Evolutionary conservation across 805 yeast species (phyloP).

Genomic region (Candida incommunis): DNA sequence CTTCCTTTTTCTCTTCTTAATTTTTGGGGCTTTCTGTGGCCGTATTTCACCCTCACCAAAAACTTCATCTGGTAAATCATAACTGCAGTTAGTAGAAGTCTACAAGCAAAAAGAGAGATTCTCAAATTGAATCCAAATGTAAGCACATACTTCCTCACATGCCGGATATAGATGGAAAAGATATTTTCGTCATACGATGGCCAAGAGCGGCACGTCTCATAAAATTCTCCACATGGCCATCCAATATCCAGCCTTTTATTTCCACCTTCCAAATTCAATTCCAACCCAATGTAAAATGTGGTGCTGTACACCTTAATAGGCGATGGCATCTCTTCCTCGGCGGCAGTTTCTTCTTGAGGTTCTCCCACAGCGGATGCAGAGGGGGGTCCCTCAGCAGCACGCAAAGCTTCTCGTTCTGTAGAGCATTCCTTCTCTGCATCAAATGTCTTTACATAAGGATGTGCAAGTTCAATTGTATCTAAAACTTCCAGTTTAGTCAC

Average conservation of each 20-base stretch:
- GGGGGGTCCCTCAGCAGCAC: constrained; percentile 47
- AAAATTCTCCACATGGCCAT: constrained; percentile 82
- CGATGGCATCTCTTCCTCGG: constrained; percentile 14
- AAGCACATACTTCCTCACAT: constrained; percentile 39
- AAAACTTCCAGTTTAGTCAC: constrained; percentile 73
- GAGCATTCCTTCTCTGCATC: constrained; percentile 36
- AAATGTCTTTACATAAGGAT: constrained; percentile 76
- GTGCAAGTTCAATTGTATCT: constrained; percentile 69
- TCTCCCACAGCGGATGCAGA: constrained; percentile 21
- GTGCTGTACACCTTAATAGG: constrained; percentile 41
- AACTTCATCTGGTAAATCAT: constrained; percentile 76
- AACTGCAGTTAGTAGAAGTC: constrained; percentile 9
- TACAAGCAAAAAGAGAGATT: neutral
- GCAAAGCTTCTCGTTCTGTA: constrained; percentile 40
- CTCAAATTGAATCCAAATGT: no score
- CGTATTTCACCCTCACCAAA: constrained; percentile 66
- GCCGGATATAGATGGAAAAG: constrained; percentile 50
- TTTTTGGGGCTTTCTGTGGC: constrained; percentile 47
- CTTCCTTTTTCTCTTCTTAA: constrained; percentile 37
- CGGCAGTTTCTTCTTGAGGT: constrained; percentile 19
- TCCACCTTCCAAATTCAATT: constrained; percentile 36
- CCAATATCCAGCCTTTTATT: constrained; percentile 55
- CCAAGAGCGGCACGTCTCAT: constrained; percentile 64
- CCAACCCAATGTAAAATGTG: constrained; percentile 70
- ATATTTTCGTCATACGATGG: constrained; percentile 46